Base-by-base conservation (phyloP, 2,329 filamentous ascomycete species). In the Ambrosiella cleistominuta region DNA sequence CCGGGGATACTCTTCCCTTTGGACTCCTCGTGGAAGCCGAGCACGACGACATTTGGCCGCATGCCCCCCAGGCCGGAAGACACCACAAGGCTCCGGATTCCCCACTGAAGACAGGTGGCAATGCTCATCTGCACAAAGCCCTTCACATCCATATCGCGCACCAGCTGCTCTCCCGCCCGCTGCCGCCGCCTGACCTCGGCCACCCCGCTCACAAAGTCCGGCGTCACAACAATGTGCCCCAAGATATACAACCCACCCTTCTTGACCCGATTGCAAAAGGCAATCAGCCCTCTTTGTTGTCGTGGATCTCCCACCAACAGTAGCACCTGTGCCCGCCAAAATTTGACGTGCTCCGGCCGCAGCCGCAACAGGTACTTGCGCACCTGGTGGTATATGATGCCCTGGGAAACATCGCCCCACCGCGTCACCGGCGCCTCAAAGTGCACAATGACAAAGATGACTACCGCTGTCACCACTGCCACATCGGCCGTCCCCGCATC, bases 371-470 rank as follows among this genome's bases (percentile, higher is more conserved):
- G 71, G 65, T 95, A 94, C 65, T 95, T 95, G 61, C 88, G 79
- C 12, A 94, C 88, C 71, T 95, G 88, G 61, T 80, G 63, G 65
- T 94, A 95, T 56, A 95, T 94, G 61, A 95, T 72, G 64, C 87
- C 90, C 65, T 95, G 88, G 7, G 86, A 90, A 15, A 95, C 88
- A 68, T 94, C 88, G 1, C 88, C 88, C 88, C 88, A 95, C 40
- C 85, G 80, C 66, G 94, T 95, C 0, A 88, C 88, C 0, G 87
- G 86, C 38, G 85, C 85, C 0, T 85, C 82, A 64, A 91, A 95
- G 66, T 95, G 88, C 36, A 95, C 93, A 39, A 94, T 70, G 13
- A 90, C 70, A 67, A 95, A 95, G 1, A 95, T 73, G n/a, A 86
- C 69, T 7, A 91, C 73, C 7, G 94, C 72, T 15, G 90, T 72